These are phyloP conservation scores for Zasmidium cellare DNA, from an alignment of 2,329 filamentous ascomycete species.

Conservation along the genomic window DNA sequence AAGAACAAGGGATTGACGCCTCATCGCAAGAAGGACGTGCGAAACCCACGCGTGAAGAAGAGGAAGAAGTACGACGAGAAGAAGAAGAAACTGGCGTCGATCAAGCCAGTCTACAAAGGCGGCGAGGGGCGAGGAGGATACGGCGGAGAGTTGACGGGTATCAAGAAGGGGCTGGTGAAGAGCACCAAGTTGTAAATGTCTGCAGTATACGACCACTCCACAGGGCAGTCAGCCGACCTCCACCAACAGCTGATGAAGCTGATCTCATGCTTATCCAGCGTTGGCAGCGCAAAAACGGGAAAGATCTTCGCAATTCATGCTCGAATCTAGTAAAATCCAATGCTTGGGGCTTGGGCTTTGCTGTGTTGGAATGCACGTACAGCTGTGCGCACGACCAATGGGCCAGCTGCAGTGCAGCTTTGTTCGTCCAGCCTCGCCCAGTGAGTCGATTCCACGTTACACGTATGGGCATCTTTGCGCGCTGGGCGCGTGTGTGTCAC, in stretches of 20 bases:
- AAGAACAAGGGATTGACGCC: constrained; percentile 97
- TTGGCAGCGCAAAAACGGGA: not conserved
- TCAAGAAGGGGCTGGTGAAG: constrained; percentile 91
- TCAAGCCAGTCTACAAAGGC: constrained; percentile 82
- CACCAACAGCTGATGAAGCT: not conserved
- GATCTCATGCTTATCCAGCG: not conserved
- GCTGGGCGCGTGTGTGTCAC: not conserved
- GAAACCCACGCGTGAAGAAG: constrained; percentile 98
- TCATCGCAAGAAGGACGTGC: constrained; percentile 86
- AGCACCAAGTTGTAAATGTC: constrained; percentile 82
- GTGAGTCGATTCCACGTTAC: constrained; percentile 10
- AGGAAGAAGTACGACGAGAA: constrained; percentile 93
- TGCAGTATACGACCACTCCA: not conserved
- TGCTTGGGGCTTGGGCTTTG: not conserved
- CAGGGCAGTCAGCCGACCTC: not conserved
- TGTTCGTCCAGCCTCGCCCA: constrained; percentile 3
- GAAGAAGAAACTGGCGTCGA: constrained; percentile 92
- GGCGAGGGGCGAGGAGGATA: constrained; percentile 84
- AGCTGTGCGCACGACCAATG: not conserved
- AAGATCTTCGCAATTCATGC: not conserved
- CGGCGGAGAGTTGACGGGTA: constrained; percentile 88
- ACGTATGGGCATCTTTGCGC: not conserved
- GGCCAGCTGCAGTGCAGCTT: no score
- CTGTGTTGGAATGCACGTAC: not conserved
- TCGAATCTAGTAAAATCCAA: not conserved